Percentiles rank a stretch among this genome's conserved stretches.
phyloP scores from a whole-genome alignment of 192 early-diverging fungal genomes.

The Coemansia sp. region DNA sequence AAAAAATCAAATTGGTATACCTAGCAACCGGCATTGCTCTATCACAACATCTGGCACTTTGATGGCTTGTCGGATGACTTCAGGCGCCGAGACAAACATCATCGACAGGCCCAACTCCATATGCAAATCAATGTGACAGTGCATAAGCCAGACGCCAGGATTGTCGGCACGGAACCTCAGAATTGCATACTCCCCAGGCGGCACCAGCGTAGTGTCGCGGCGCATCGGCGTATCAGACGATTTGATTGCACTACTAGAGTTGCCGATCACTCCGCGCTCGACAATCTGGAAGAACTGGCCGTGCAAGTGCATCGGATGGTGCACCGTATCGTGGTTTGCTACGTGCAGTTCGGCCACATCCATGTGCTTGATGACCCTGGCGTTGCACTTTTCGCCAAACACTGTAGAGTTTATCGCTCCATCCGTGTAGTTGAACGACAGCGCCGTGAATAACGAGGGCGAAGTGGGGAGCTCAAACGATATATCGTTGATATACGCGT shows the following conservation, averaged over 20 bases:
- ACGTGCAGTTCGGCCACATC: conserved; percentile 68
- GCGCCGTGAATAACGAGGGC: conserved; percentile 65
- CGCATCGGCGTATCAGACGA: conserved; percentile 50
- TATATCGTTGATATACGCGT: conserved; percentile 73
- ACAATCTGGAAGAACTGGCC: conserved; percentile 85
- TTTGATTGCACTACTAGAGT: conserved; percentile 24
- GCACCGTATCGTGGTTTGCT: conserved; percentile 68
- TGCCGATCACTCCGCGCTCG: conserved; percentile 60
- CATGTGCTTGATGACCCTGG: conserved; percentile 64
- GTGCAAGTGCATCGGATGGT: conserved; percentile 83
- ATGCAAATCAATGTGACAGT: conserved; percentile 72
- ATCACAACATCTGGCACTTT: conserved; percentile 54
- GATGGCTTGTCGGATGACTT: conserved; percentile 57
- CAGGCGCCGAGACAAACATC: conserved; percentile 70
- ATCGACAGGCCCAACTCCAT: conserved; percentile 74
- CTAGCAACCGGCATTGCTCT: conserved; percentile 65
- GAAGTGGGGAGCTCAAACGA: conserved; percentile 63
- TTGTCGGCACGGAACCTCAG: conserved; percentile 79
- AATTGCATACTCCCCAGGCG: conserved; percentile 59
- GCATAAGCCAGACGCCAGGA: conserved; percentile 83
- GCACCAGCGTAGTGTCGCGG: conserved; percentile 73
- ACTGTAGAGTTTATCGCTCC: conserved; percentile 47
- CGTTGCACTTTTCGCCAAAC: conserved; percentile 64
- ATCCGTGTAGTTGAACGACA: conserved; percentile 58
- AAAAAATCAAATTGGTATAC: conserved; percentile 38